Base-by-base conservation (phyloP, 202 grass and related monocot genomes). In the Setaria italica region DNA sequence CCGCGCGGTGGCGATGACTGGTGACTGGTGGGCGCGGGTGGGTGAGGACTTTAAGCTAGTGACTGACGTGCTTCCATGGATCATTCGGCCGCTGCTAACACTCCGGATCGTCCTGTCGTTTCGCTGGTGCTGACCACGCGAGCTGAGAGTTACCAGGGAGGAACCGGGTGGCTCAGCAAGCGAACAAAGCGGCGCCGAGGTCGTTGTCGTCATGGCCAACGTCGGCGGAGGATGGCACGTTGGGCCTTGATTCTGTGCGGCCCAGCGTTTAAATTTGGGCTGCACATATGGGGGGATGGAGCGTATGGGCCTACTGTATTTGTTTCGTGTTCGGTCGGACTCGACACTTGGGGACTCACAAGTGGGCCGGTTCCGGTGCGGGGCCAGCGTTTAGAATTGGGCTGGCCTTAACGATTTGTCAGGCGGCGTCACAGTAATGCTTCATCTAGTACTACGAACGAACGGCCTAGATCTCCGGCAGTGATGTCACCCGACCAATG, bases 401-500 rank as follows among this genome's bases (percentile, higher is more conserved):
- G 54, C 54, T 57, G 54, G 19, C 54, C 9, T 1, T 9, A 41
- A 41, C 39, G 39, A 35, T 35, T 41, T 41, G 4, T 41, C 39
- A 41, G 39, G 39, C 4, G 39, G 39, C 39, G 25, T 25, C 25
- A 25, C 25, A 25, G 25, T 25, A 25, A 25, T 25, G 25, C 25
- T 25, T 25, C 25, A 25, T 25, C 25, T 25, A 25, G 25, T 25
- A 25, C 25, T 25, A 25, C 25, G 25, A 25, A 25, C 25, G 25
- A 25, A 25, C 39, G 34, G 34, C 34, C 34, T 41, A 41, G 39
- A 41, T 41, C 39, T 41, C 39, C 39, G 39, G 39, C 39, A 5
- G 43, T 81, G 85, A 88, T 77, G 81, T 88, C 85, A 85, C n/a
- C 20, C 25, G 49, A 39, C 91, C 88, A 93, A 93, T 90, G 25